phyloP scores from a whole-genome alignment of 495 filamentous ascomycete genomes.

The Copromyces sp. region DNA sequence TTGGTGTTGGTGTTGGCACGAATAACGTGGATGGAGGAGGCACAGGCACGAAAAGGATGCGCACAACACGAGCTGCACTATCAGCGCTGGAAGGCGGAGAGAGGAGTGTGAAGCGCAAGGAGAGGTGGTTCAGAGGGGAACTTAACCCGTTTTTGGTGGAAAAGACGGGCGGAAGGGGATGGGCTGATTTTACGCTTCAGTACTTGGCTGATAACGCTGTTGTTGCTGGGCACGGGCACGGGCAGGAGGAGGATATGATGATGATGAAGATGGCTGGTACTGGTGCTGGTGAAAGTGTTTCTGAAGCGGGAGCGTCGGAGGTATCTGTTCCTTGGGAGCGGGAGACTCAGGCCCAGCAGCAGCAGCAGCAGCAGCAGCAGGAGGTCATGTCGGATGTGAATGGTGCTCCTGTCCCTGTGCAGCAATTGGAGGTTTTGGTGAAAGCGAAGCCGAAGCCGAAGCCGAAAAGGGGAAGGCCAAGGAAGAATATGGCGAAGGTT shows the following conservation, averaged over 20 bases:
- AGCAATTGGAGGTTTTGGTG: background rate
- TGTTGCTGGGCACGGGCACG: background rate
- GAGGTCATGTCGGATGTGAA: background rate
- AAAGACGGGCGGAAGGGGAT: slow-evolving; percentile 54
- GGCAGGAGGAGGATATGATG: background rate
- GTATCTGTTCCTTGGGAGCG: background rate
- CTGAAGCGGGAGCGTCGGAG: background rate
- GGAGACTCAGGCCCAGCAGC: background rate
- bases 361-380: background rate
- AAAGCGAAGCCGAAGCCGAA: background rate
- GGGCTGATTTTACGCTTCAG: slow-evolving; percentile 38
- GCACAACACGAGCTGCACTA: slow-evolving; percentile 70
- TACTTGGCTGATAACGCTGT: background rate
- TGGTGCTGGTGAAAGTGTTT: background rate
- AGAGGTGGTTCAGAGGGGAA: slow-evolving; percentile 67
- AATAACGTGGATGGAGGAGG: slow-evolving; percentile 24
- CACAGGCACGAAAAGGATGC: slow-evolving; percentile 42
- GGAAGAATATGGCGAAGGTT: background rate
- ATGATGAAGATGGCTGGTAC: background rate
- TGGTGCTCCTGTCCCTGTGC: background rate
- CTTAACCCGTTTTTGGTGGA: slow-evolving; percentile 54
- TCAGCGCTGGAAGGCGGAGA: slow-evolving; percentile 75
- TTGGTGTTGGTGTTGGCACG: slow-evolving; percentile 23
- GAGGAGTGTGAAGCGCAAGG: slow-evolving; percentile 59
- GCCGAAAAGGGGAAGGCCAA: background rate